phyloP scores from a whole-genome alignment of 768 basidiomycete genomes.

The Serpula lacrymans region DNA sequence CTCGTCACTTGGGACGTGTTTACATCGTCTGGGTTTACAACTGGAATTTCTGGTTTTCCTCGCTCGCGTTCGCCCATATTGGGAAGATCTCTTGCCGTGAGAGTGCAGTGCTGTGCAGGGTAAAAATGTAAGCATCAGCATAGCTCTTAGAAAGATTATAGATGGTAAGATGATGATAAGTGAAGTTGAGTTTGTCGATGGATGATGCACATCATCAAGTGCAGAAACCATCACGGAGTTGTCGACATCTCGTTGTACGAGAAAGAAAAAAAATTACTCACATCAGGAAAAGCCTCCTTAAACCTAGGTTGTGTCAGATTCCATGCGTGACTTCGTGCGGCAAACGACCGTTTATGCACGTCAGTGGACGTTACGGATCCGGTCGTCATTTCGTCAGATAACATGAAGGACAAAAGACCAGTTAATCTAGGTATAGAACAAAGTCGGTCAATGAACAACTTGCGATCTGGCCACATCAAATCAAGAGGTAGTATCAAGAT shows the following conservation, averaged over 20 bases:
- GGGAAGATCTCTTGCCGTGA: conserved; percentile 68
- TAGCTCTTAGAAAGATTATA: conserved; percentile 8
- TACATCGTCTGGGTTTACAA: neutral
- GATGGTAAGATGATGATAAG: no score
- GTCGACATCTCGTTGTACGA: conserved; percentile 12
- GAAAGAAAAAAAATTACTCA: conserved; percentile 36
- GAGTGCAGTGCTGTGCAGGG: conserved; percentile 61
- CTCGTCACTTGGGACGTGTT: no score
- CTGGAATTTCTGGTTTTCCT: conserved; percentile 40
- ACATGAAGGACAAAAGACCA: conserved; percentile 91
- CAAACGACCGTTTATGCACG: conserved; percentile 73
- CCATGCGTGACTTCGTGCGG: conserved; percentile 79
- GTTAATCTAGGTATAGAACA: conserved; percentile 61
- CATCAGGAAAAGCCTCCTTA: conserved; percentile 85
- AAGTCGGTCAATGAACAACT: neutral
- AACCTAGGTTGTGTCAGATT: conserved; percentile 80
- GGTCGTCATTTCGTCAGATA: conserved; percentile 95
- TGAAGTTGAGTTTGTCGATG: no score
- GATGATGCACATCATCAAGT: no score
- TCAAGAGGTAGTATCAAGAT: no score
- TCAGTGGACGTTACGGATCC: conserved; percentile 83
- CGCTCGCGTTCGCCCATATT: conserved; percentile 89
- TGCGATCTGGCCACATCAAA: no score
- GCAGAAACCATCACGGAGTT: no score
- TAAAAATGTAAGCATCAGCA: conserved; percentile 15